Base-by-base conservation (phyloP, 495 filamentous ascomycete genomes). In the Xylaria nigripes region DNA sequence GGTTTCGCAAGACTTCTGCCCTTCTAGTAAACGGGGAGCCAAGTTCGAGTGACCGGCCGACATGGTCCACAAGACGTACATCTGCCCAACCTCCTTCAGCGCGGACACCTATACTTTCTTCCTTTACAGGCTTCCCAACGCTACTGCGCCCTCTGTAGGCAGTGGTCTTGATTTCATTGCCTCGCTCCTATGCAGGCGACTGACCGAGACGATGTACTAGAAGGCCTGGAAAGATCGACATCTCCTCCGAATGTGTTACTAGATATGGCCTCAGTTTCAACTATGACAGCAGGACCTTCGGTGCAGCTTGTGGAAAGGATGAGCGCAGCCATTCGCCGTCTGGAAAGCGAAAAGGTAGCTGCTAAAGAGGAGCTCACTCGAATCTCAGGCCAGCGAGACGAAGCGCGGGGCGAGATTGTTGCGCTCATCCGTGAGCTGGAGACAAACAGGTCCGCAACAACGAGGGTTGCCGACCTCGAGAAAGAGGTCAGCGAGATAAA, bases 221-320 rank as follows among this genome's bases (percentile, higher is more conserved):
- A 79, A 16, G 74, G 76, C 32, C 59, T 75, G 5, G 74, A 74
- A 32, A 79, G 78, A 21, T 77, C 79, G 12, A 78, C 79, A 8
- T 84, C 87, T 4, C 87, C 86, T 3, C 84, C 83, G 24, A 82
- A 83, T 50, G 81, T 86, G 16, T 79, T 92, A 61, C 86, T 91
- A 60, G 92, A 97, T 60, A 85, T 96, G 66, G 79, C 95, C 27
- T 93, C 87, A 13, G 89, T 88, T 16, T 93, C 88, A 2, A 95
- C 93, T 6, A 82, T 86, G 18, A 90, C 83, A 6, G 89, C 93
- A 0, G 93, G 93, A 0, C 93, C 93, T 3, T 92, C 87, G 3
- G 92, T 99, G 2, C 93, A 97, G 68, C 79, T 99, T 0, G 90
- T 99, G 5, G 93, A 97, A 69, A 86, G 94, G 42, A 96, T 99